Conservation (phyloP, 805 yeast genomes). For the Naumovozyma dairenensis region DNA sequence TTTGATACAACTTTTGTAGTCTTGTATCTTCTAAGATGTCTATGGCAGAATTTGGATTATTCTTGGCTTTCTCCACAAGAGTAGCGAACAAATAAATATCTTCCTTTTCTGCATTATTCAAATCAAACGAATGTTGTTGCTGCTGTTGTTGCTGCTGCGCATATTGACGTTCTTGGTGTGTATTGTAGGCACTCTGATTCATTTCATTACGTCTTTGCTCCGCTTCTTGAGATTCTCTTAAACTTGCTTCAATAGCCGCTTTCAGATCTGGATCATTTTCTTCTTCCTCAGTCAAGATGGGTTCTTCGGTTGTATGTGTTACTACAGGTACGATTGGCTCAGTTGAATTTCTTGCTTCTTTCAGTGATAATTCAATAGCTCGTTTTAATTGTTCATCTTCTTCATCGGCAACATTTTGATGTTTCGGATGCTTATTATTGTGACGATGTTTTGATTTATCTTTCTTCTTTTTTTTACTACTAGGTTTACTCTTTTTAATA, state of each 20-base stretch:
- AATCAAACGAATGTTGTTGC: constrained; percentile 17
- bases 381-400: constrained; percentile 68
- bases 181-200: constrained; percentile 5
- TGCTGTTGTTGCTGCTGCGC: constrained; percentile 7
- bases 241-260: constrained; percentile 89
- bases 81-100: constrained; percentile 59
- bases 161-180: constrained; percentile 5
- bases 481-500: constrained; percentile 25
- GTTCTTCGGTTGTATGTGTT: too few relatives aligned
- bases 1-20: constrained; percentile 38
- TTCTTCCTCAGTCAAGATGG: constrained; percentile 26
- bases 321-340: constrained; percentile 26
- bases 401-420: constrained; percentile 35
- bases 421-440: constrained; percentile 20
- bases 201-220: constrained; percentile 21
- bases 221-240: constrained; percentile 53
- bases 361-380: constrained; percentile 73
- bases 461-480: constrained; percentile 8
- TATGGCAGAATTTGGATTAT: constrained; percentile 32
- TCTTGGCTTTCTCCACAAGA: constrained; percentile 44
- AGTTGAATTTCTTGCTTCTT: constrained; percentile 33
- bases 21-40: constrained; percentile 29
- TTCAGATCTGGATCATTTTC: constrained; percentile 82
- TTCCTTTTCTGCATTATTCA: constrained; percentile 58
- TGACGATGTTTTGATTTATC: constrained; percentile 8